Evolutionary conservation across 108 stramenopile genomes (phyloP), one percentile per base, ranked within the genome.

Genomic region (Nitzschia sp.): DNA sequence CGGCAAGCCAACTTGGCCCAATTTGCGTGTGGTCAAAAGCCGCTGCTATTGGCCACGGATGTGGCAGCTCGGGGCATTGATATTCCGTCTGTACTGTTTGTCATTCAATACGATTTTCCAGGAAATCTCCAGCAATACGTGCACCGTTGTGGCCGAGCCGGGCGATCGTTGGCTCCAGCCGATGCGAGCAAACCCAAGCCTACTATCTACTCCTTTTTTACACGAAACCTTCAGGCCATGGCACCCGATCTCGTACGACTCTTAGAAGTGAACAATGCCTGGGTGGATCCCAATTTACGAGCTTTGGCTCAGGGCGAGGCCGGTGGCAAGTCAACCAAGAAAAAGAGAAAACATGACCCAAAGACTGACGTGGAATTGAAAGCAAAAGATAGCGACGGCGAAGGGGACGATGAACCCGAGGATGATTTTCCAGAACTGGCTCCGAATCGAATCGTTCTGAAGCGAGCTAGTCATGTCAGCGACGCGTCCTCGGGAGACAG

Each of bases 101-200:
- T 97, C 26, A 87, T 98, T 62, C 96, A 98, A 70, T 97, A 96
- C 71, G 94, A 96, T 60, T 98, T 97, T 78, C 97, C 98, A n/a
- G 71, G 79, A 9, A 85, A 86, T 47, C 66, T 93, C 36, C 87
- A 89, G 64, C 86, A 89, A 68, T 93, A 93, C 57, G 79, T 93
- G 36, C 92, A 93, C 75, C 85, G 92, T 26, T 76, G 78, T 59
- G 78, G 78, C 1, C 63, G 72, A 30, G 78, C 70, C 2, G 74
- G 78, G 11, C 38, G 77, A 33, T 59, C 54, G 17, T 11, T 8
- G 38, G 11, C 8, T 8, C 11, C 8, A 42, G 15, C 8, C 11
- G 23, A 46, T 63, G 25, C 36, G 1, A 35, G 9, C 28, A 19
- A 9, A 23, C 5, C 9, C 6, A 26, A 30, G 32, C 48, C 66